phyloP scores from a whole-genome alignment of 1,284 basidiomycete species.

The Quambalaria eucalypti region DNA sequence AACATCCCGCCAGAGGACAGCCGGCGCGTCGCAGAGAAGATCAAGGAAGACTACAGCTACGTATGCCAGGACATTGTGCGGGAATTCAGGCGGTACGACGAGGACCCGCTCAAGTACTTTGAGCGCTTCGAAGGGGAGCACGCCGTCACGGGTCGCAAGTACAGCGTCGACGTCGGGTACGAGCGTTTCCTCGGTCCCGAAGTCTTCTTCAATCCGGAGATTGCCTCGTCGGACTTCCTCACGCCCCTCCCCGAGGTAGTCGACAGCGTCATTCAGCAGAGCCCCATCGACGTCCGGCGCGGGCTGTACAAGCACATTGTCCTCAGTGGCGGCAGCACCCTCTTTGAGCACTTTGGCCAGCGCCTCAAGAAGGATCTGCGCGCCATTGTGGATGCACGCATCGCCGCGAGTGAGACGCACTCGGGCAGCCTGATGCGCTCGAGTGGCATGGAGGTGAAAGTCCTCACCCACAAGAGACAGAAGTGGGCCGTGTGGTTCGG shows the following conservation, averaged over 20 bases:
- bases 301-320: slow-evolving; percentile 97
- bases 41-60: slow-evolving; percentile 75
- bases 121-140: slow-evolving; percentile 88
- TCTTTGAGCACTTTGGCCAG: slow-evolving; percentile 96
- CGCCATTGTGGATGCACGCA: slow-evolving; percentile 80
- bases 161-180: slow-evolving; percentile 86
- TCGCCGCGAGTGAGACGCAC: slow-evolving; percentile 66
- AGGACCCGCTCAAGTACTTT: slow-evolving; percentile 92
- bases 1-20: slow-evolving; percentile 94
- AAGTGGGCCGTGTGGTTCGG: slow-evolving; percentile 82
- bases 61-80: slow-evolving; percentile 98
- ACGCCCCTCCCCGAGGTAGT: slow-evolving; percentile 95
- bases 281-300: slow-evolving; percentile 87
- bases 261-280: slow-evolving; percentile 88
- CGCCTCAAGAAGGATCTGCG: slow-evolving; percentile 91
- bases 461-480: slow-evolving; percentile 97
- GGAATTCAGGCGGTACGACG: slow-evolving; percentile 96
- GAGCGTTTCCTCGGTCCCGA: slow-evolving; percentile 98
- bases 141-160: slow-evolving; percentile 82
- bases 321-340: slow-evolving; percentile 85
- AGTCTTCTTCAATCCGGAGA: slow-evolving; percentile 99
- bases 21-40: slow-evolving; percentile 77
- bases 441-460: slow-evolving; percentile 53
- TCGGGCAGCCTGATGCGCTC: slow-evolving; percentile 65
- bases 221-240: slow-evolving; percentile 93